These are phyloP conservation scores for Fusarium sp. DNA, from an alignment of 2,329 filamentous ascomycete species.

Conservation along the genomic window DNA sequence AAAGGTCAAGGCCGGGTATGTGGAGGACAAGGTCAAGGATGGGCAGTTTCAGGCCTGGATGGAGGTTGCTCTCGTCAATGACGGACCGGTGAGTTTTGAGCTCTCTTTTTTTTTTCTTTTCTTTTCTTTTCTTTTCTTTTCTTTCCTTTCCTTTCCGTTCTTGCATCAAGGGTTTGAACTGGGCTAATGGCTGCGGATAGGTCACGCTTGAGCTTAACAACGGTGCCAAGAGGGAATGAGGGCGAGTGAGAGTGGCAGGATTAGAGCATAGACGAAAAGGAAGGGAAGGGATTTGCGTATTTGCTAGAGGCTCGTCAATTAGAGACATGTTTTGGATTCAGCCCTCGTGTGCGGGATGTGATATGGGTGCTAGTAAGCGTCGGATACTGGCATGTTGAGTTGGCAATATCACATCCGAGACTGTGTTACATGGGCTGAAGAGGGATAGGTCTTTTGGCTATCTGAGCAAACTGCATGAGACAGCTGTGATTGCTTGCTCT, in stretches of 20 bases:
- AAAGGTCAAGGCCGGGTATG: constrained; percentile 77
- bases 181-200: constrained; percentile 15
- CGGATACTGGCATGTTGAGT: background rate
- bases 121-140: no score
- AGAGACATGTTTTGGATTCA: constrained; percentile 7
- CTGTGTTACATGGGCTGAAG: background rate
- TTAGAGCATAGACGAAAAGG: constrained; percentile 18
- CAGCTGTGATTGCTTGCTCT: background rate
- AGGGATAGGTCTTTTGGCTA: background rate
- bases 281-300: background rate
- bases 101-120: background rate
- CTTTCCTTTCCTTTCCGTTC: background rate
- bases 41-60: constrained; percentile 99
- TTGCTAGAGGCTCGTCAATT: background rate
- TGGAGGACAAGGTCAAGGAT: constrained; percentile 81
- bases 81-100: constrained; percentile 67
- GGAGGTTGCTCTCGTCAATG: constrained; percentile 93
- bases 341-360: background rate
- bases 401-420: background rate
- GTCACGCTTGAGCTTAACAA: constrained; percentile 43
- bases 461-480: background rate
- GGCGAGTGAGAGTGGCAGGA: constrained; percentile 18
- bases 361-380: constrained; percentile 5
- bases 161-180: background rate
- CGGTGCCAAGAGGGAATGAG: constrained; percentile 23